phyloP scores from a whole-genome alignment of 2,329 filamentous ascomycete genomes.

The Pseudopyricularia javanii region DNA sequence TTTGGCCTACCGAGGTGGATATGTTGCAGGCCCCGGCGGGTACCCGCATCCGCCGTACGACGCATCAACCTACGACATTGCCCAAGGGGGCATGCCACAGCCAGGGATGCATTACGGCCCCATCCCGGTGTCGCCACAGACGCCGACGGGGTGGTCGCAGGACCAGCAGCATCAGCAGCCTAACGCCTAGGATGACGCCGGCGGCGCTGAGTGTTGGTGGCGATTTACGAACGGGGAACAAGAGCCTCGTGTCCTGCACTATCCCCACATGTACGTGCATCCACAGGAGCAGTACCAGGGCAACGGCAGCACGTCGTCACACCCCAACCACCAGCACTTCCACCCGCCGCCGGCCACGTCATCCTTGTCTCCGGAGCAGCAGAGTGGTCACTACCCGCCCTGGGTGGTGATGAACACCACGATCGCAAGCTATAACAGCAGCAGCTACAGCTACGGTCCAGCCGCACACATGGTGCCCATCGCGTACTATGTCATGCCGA shows the following conservation, averaged over 20 bases:
- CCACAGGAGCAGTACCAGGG: neutral
- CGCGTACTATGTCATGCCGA: neutral
- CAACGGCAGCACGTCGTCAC: neutral
- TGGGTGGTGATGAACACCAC: neutral
- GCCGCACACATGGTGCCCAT: neutral
- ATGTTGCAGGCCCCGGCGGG: neutral
- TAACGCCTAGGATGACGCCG: neutral
- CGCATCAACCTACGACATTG: neutral
- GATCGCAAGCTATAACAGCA: neutral
- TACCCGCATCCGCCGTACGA: neutral
- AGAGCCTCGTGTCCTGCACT: neutral
- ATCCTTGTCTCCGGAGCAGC: neutral
- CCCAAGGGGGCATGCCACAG: neutral
- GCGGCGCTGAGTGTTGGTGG: neutral
- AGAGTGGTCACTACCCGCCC: neutral
- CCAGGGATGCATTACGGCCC: neutral
- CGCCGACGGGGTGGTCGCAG: neutral
- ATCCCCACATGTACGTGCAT: neutral
- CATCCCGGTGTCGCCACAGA: neutral
- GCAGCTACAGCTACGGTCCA: neutral
- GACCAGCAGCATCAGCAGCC: neutral
- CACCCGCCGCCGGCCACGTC: neutral
- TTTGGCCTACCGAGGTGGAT: neutral
- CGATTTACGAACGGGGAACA: neutral
- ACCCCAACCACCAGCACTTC: neutral